Conservation (phyloP, 176 grass and related monocot species). For the Zea luxurians region DNA sequence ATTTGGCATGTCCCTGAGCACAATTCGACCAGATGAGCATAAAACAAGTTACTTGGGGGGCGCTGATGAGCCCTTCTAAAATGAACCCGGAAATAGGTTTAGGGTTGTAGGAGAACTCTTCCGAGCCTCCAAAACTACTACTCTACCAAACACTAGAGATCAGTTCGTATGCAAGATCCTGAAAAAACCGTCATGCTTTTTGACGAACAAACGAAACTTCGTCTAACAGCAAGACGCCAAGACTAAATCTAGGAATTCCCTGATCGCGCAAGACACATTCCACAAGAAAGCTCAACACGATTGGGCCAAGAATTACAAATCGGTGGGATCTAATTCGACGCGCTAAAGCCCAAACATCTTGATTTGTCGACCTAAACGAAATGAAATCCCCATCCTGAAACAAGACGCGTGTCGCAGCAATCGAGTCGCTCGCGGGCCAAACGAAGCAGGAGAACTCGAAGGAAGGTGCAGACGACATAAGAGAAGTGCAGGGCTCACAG, state of each 20-base stretch:
- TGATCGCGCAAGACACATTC: neutral
- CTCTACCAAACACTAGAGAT: neutral
- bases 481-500: slow-evolving; percentile 45
- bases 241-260: slow-evolving; percentile 19
- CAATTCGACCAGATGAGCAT: neutral
- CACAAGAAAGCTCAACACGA: neutral
- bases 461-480: neutral
- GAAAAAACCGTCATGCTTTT: neutral
- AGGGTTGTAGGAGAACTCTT: neutral
- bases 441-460: neutral
- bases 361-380: neutral
- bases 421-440: neutral
- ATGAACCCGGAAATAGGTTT: neutral
- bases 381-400: neutral
- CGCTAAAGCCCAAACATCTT: neutral
- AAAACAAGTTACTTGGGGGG: neutral
- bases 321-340: neutral
- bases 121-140: neutral
- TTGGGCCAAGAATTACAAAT: neutral
- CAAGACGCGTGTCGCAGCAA: neutral
- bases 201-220: neutral
- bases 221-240: neutral
- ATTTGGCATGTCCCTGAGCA: neutral
- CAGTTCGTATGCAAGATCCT: neutral
- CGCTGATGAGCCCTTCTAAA: neutral